Percentiles rank a stretch among this genome's conserved stretches.
These are phyloP conservation scores for Serendipita sp. DNA, from an alignment of 768 basidiomycete species.

Conservation along the genomic window DNA sequence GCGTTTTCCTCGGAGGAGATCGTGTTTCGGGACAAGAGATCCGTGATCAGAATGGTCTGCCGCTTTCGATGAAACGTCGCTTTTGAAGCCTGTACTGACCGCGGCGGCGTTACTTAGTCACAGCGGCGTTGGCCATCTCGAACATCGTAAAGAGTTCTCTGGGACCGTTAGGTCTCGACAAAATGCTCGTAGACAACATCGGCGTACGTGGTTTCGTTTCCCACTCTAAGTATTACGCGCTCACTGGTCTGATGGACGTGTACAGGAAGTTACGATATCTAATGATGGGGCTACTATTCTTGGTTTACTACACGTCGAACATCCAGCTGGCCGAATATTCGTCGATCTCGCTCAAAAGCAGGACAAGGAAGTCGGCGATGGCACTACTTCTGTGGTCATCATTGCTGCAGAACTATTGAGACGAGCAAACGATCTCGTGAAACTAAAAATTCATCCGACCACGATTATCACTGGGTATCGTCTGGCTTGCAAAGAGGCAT, in stretches of 20 bases:
- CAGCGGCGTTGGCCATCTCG: conserved; percentile 89
- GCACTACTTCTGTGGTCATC: conserved; percentile 96
- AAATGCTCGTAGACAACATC: conserved; percentile 97
- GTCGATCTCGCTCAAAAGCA: conserved; percentile 98
- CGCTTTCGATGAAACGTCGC: conserved; percentile 11
- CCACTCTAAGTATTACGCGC: conserved; percentile 5
- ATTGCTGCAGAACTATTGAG: conserved; percentile 93
- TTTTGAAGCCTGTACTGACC: neutral
- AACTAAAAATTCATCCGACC: conserved; percentile 96
- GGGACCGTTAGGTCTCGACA: conserved; percentile 87
- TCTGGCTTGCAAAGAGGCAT: conserved; percentile 91
- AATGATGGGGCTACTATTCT: conserved; percentile 99
- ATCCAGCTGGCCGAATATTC: conserved; percentile 93
- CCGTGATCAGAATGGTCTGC: conserved; percentile 83
- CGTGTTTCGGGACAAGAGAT: conserved; percentile 90
- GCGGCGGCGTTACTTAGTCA: conserved; percentile 35
- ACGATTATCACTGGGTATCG: conserved; percentile 98
- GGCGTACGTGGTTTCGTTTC: conserved; percentile 45
- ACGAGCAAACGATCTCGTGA: conserved; percentile 93
- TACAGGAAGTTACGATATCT: conserved; percentile 94
- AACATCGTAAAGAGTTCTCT: conserved; percentile 94
- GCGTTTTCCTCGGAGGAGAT: conserved; percentile 87
- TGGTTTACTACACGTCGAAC: conserved; percentile 80
- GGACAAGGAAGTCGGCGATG: conserved; percentile 98
- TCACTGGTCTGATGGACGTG: conserved; percentile 10